Conservation (phyloP, 2,329 filamentous ascomycete genomes). For the Pleomassaria siparia region DNA sequence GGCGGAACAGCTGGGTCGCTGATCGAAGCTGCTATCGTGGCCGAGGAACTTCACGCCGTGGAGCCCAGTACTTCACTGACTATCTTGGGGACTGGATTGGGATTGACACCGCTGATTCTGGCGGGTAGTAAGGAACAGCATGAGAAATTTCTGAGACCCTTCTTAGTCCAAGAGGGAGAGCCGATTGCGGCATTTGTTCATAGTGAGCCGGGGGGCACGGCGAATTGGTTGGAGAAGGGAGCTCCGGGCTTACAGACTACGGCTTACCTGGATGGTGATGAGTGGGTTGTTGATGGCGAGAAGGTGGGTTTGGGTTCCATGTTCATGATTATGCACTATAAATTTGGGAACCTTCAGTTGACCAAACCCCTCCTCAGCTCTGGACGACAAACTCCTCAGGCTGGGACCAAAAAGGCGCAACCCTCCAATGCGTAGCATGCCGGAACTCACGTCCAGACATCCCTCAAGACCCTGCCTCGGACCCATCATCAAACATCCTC, state of each 20-base stretch:
- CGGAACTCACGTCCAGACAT: conserved; percentile 34
- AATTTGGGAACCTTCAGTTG: neutral
- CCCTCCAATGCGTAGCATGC: conserved; percentile 56
- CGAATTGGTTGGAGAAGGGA: conserved; percentile 56
- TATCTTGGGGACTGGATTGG: conserved; percentile 55
- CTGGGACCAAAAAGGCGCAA: conserved; percentile 56
- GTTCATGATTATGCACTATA: neutral
- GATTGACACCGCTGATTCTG: conserved; percentile 54
- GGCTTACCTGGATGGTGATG: conserved; percentile 51
- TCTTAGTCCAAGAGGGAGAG: conserved; percentile 48
- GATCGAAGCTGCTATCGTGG: conserved; percentile 52
- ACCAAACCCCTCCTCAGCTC: conserved; percentile 33
- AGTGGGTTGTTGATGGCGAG: conserved; percentile 57
- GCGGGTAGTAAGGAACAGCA: conserved; percentile 45
- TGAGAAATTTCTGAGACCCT: conserved; percentile 52
- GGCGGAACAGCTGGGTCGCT: conserved; percentile 52
- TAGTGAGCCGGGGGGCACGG: conserved; percentile 55
- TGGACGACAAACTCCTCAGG: conserved; percentile 59
- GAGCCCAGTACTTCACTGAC: conserved; percentile 55
- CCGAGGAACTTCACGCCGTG: conserved; percentile 57
- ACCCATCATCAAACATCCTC: conserved; percentile 46
- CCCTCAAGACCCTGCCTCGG: conserved; percentile 14
- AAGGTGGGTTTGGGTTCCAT: conserved; percentile 41
- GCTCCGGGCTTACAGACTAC: conserved; percentile 53
- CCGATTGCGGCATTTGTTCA: conserved; percentile 56